These are phyloP conservation scores for Madurella mycetomatis DNA, from an alignment of 2,329 filamentous ascomycete genomes.

Conservation along the genomic window DNA sequence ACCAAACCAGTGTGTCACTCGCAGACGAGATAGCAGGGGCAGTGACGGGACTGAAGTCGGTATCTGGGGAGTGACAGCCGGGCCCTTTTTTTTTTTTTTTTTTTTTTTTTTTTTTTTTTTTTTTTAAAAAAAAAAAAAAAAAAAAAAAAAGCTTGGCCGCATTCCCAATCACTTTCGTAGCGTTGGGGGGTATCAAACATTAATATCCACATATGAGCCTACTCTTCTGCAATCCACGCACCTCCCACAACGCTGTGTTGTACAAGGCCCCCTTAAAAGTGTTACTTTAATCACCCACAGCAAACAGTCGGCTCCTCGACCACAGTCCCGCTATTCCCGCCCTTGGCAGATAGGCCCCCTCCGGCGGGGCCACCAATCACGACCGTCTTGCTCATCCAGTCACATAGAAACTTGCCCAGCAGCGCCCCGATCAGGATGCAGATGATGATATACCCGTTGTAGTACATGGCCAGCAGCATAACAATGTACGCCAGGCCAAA, in stretches of 20 bases:
- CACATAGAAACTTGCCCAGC: conserved; percentile 50
- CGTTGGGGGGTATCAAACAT: conserved; percentile 8
- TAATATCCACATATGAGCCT: neutral
- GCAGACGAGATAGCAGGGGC: conserved; percentile 36
- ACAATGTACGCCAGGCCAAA: conserved; percentile 42
- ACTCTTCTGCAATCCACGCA: neutral
- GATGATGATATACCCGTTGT: conserved; percentile 43
- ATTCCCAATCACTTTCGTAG: too few species aligned
- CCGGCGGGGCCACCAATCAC: conserved; percentile 26
- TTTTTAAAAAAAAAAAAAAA: too few species aligned
- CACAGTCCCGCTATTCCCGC: conserved; percentile 24
- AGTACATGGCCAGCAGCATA: conserved; percentile 44
- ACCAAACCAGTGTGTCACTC: conserved; percentile 36
- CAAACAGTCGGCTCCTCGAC: conserved; percentile 46
- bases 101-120: too few species aligned
- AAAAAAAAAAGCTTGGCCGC: too few species aligned
- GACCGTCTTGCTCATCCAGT: conserved; percentile 47
- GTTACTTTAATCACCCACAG: conserved; percentile 28
- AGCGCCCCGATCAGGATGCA: conserved; percentile 44
- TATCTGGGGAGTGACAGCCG: neutral
- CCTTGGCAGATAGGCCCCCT: conserved; percentile 22
- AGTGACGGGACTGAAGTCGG: conserved; percentile 3
- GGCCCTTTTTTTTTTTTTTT: neutral
- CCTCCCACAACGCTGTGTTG: too few species aligned
- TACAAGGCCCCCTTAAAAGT: too few species aligned